These are phyloP conservation scores for Hypoxylon sp. DNA, from an alignment of 2,329 filamentous ascomycete species.

Conservation along the genomic window DNA sequence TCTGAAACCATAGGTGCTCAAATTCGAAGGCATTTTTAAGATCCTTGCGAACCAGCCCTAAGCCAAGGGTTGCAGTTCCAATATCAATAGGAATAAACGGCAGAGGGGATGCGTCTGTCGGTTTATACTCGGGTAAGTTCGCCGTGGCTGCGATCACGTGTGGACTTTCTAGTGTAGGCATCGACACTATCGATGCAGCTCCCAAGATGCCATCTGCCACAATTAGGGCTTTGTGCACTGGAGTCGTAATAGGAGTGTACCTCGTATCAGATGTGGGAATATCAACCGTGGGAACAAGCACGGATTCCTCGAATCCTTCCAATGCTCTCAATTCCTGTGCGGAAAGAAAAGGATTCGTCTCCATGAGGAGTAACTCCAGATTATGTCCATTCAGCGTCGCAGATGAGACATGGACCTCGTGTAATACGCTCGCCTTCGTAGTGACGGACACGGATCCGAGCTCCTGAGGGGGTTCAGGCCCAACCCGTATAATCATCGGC, in stretches of 20 bases:
- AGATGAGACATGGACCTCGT: constrained; percentile 74
- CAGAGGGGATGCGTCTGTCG: constrained; percentile 55
- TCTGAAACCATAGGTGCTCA: constrained; percentile 80
- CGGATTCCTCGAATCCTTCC: constrained; percentile 70
- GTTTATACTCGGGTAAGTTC: constrained; percentile 65
- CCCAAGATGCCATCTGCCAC: constrained; percentile 81
- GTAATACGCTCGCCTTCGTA: constrained; percentile 62
- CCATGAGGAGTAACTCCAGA: constrained; percentile 74
- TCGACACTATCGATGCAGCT: constrained; percentile 67
- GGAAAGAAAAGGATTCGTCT: constrained; percentile 64
- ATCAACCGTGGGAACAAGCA: constrained; percentile 83
- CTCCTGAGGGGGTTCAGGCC: constrained; percentile 54
- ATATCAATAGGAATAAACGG: constrained; percentile 75
- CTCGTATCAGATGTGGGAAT: constrained; percentile 75
- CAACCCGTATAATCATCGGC: constrained; percentile 75
- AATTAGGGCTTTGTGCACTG: constrained; percentile 85
- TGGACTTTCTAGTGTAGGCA: constrained; percentile 58
- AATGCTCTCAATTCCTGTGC: constrained; percentile 58
- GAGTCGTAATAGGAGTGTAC: constrained; percentile 78
- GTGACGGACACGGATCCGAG: constrained; percentile 58
- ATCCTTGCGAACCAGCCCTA: constrained; percentile 77
- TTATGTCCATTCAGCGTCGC: constrained; percentile 72
- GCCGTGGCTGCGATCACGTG: constrained; percentile 69
- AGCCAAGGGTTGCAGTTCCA: constrained; percentile 71
- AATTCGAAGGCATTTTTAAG: constrained; percentile 79